Evolutionary conservation across 257 asterid species (phyloP).

Genomic region (Parsonsia alboflavescens): DNA sequence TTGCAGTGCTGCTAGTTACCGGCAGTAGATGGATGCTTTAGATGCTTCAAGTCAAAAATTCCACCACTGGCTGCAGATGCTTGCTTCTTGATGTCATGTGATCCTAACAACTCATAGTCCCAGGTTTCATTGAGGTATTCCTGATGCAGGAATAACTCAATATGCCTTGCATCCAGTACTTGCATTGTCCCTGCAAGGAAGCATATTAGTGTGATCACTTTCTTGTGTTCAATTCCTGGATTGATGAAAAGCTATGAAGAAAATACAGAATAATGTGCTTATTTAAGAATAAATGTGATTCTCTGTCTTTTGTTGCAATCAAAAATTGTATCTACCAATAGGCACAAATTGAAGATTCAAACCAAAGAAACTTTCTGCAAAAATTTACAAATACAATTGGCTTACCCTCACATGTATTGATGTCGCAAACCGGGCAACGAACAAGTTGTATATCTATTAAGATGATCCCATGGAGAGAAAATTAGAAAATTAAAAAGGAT

Average conservation of each 20-base stretch:
- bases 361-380: neutral
- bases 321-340: neutral
- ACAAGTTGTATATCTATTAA: constrained; percentile 90
- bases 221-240: neutral
- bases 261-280: neutral
- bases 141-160: constrained; percentile 68
- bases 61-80: constrained; percentile 73
- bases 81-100: constrained; percentile 50
- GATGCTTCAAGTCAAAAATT: constrained; percentile 69
- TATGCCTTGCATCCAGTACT: constrained; percentile 86
- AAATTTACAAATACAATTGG: constrained; percentile 8
- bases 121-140: constrained; percentile 71
- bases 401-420: constrained; percentile 91
- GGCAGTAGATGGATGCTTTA: constrained; percentile 59
- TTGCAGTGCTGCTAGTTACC: constrained; percentile 36
- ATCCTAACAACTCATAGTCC: constrained; percentile 62
- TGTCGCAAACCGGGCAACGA: constrained; percentile 92
- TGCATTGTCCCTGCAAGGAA: constrained; percentile 85
- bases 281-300: neutral
- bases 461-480: constrained; percentile 2
- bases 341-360: neutral
- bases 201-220: neutral
- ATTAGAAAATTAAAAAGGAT: neutral
- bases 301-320: neutral
- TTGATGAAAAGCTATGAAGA: neutral